Base-by-base conservation (phyloP, 345 rosid genomes). In the Populus nigra region DNA sequence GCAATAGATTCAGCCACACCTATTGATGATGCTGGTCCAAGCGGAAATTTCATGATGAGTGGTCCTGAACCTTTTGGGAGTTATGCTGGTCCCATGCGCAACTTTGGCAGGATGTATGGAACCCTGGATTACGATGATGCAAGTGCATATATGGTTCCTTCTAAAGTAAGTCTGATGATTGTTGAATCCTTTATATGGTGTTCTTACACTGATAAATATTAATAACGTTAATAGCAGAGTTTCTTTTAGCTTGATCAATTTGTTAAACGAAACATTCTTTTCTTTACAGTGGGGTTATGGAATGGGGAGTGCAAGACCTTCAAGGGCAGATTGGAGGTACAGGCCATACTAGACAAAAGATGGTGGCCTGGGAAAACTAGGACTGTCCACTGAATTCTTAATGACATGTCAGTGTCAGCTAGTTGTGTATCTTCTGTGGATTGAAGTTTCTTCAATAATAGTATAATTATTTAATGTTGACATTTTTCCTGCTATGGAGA, bases 1-100 rank as follows among this genome's bases (percentile, higher is more conserved):
- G 99, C 97, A 35, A 96, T 93, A 81, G 99, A 96, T 90, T 90
- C 97, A 18, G 99, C 99, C 50, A 87, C 98, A 18, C 99, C 99
- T 69, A 83, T 93, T 76, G 96, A 90, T 65, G 97, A 96, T 80
- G 92, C 89, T 78, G 91, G 93, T 74, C 88, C 92, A 22, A 90
- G 94, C 71, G 89, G 78, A 71, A 78, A 79, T 82, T 90, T 89
- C 77, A 83, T 88, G 86, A 78, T 92, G 88, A 66, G 77, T 49
- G 50, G 75, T 77, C 82, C 88, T 61, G 93, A 82, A 38, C 71
- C 93, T n/a, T 91, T 87, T 62, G 91, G 96, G 70, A 92, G 90
- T 35, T 93, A 88, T 81, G 97, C 91, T 72, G 99, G 98, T 78
- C 98, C 97, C 17, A 69, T 96, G 83, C 97, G 95, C 70, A 75